A percentile compares a stretch with the other conserved stretches of the same genome.
phyloP scores from a whole-genome alignment of 2,329 filamentous ascomycete genomes.

The Curvularia verruculosa region DNA sequence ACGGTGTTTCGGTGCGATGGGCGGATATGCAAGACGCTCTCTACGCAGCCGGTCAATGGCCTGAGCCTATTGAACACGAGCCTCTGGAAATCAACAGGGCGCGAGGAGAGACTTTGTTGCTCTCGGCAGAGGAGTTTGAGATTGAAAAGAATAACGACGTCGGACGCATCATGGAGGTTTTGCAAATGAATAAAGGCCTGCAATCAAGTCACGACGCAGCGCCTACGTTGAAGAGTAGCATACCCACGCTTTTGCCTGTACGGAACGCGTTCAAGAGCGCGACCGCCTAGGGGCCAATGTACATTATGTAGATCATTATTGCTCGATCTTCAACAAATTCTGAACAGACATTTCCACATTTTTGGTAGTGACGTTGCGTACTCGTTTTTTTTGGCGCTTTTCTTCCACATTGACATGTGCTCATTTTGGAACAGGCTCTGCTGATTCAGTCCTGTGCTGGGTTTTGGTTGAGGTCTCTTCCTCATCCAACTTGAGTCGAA shows the following conservation, averaged over 20 bases:
- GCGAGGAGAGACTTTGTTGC: slow-evolving; percentile 17
- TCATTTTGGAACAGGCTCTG: neutral
- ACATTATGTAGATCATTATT: slow-evolving; percentile 8
- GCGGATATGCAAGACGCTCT: slow-evolving; percentile 42
- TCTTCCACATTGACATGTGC: neutral
- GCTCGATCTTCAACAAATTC: neutral
- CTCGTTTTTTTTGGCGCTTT: neutral
- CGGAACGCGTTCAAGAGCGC: slow-evolving; percentile 31
- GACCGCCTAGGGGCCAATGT: slow-evolving; percentile 13
- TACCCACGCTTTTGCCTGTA: slow-evolving; percentile 20
- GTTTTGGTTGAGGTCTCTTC: slow-evolving; percentile 7
- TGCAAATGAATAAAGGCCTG: neutral
- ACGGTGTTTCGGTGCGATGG: slow-evolving; percentile 42
- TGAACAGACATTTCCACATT: neutral
- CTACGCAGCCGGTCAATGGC: slow-evolving; percentile 32
- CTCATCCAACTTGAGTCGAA: slow-evolving; percentile 35
- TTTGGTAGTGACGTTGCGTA: neutral
- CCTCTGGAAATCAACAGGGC: slow-evolving; percentile 21
- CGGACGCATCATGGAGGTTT: slow-evolving; percentile 14
- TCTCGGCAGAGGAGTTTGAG: slow-evolving; percentile 31
- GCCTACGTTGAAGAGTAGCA: slow-evolving; percentile 6
- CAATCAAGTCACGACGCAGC: neutral
- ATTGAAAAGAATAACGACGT: slow-evolving; percentile 28
- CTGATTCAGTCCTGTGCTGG: neutral
- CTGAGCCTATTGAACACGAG: slow-evolving; percentile 32